These are phyloP conservation scores for Pseudonitzschia pungens DNA, from an alignment of 108 stramenopile genomes.

Conservation along the genomic window DNA sequence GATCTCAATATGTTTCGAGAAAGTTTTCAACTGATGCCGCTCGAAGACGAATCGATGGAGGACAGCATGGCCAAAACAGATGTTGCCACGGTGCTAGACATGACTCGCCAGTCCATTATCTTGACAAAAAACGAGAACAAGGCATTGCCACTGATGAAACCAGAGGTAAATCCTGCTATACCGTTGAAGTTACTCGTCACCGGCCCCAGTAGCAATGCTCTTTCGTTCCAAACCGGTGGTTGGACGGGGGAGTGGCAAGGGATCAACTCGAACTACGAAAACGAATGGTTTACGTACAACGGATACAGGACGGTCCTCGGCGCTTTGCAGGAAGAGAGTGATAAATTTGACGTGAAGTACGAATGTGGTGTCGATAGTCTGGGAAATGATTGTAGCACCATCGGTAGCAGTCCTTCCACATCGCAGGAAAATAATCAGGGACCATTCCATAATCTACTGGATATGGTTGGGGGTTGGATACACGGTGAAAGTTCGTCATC, in stretches of 20 bases:
- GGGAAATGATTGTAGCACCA: conserved; percentile 39
- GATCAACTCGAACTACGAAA: conserved; percentile 31
- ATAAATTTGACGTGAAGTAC: conserved; percentile 29
- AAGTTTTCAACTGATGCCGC: conserved; percentile 27
- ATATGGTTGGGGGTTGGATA: conserved; percentile 31
- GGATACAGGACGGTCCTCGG: conserved; percentile 40
- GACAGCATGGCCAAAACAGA: conserved; percentile 44
- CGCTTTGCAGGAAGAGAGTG: conserved; percentile 23
- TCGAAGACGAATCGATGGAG: conserved; percentile 14
- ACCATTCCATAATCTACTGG: background rate
- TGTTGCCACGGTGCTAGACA: conserved; percentile 43
- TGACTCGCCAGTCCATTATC: conserved; percentile 61
- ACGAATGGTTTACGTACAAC: conserved; percentile 44
- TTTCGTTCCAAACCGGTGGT: conserved; percentile 57
- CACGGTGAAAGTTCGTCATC: conserved; percentile 12
- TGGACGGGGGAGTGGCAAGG: conserved; percentile 91
- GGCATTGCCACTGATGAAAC: conserved; percentile 35
- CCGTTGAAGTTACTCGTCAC: conserved; percentile 61
- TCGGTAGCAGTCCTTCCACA: conserved; percentile 9
- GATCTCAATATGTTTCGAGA: conserved; percentile 67
- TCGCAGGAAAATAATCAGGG: background rate
- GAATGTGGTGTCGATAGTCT: conserved; percentile 54
- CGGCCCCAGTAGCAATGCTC: conserved; percentile 72
- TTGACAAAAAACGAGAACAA: conserved; percentile 61
- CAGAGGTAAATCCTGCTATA: background rate